Percentiles rank a stretch among this genome's conserved stretches.
These are phyloP conservation scores for Teunomyces barrocoloradensis DNA, from an alignment of 805 yeast genomes.

Conservation along the genomic window DNA sequence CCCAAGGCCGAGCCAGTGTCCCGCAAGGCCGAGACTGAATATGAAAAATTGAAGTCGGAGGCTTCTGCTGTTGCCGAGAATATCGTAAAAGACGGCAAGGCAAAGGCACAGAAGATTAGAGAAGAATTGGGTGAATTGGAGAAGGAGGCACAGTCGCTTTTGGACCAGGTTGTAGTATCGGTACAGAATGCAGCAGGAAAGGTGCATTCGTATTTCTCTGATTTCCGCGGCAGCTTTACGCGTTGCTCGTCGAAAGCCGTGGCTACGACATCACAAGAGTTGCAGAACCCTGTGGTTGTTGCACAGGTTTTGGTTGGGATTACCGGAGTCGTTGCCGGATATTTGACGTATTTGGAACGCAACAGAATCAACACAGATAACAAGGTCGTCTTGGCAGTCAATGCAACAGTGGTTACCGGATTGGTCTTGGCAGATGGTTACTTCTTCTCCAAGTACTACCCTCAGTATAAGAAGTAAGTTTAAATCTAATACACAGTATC, in stretches of 20 bases:
- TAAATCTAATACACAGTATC: neutral
- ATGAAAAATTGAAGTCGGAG: constrained; percentile 20
- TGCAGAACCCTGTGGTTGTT: constrained; percentile 62
- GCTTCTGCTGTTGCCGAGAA: constrained; percentile 18
- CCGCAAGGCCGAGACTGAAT: constrained; percentile 20
- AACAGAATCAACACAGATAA: constrained; percentile 45
- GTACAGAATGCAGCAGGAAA: constrained; percentile 15
- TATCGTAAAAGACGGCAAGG: constrained; percentile 17
- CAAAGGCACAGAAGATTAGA: constrained; percentile 7
- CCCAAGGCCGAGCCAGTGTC: constrained; percentile 13
- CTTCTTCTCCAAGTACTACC: constrained; percentile 52
- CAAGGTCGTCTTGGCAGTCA: constrained; percentile 44
- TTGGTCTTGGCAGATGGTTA: constrained; percentile 54
- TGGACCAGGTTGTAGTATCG: constrained; percentile 15
- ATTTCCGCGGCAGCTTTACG: constrained; percentile 7
- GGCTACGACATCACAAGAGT: constrained; percentile 29
- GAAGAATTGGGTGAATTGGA: constrained; percentile 17
- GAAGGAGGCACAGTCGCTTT: constrained; percentile 18
- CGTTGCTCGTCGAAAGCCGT: neutral
- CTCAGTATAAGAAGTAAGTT: constrained; percentile 48
- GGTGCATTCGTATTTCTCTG: constrained; percentile 10
- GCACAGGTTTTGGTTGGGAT: constrained; percentile 50
- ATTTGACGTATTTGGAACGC: constrained; percentile 51
- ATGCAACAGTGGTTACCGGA: constrained; percentile 53
- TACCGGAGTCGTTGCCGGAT: constrained; percentile 47